Percentiles rank a stretch among this genome's conserved stretches.
phyloP scores from a whole-genome alignment of 441 rosid genomes.

The Geranium incanum region DNA sequence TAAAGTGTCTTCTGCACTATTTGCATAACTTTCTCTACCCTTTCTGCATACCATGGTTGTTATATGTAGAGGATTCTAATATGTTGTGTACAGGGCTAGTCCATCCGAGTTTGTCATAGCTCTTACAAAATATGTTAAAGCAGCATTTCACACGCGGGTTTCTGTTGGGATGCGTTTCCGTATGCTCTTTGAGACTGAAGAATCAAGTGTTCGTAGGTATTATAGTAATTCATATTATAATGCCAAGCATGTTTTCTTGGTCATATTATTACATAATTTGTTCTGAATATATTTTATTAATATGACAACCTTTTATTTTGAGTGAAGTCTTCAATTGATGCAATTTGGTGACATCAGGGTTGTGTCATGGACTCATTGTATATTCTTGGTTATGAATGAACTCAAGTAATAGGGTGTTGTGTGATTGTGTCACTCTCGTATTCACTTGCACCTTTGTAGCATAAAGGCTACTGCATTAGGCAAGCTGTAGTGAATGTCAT shows the following conservation, averaged over 20 bases:
- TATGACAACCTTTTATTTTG: neutral
- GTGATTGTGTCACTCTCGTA: too few relatives aligned
- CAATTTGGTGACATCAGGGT: neutral
- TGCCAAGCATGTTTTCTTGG: neutral
- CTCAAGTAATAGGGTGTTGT: conserved; percentile 3
- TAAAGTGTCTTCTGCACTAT: neutral
- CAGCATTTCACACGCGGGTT: conserved; percentile 87
- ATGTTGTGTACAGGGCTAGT: conserved; percentile 62
- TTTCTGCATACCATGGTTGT: neutral
- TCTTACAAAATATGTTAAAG: conserved; percentile 78
- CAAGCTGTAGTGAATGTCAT: neutral
- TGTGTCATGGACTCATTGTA: neutral
- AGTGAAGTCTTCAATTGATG: neutral
- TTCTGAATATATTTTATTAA: neutral
- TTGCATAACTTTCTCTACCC: neutral
- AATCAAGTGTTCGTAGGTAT: conserved; percentile 97
- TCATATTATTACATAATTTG: neutral
- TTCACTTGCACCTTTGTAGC: neutral
- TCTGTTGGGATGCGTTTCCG: conserved; percentile 99
- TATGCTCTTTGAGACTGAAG: conserved; percentile 99
- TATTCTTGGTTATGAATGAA: neutral
- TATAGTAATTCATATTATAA: conserved; percentile 11
- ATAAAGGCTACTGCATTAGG: neutral
- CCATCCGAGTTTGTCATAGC: conserved; percentile 95
- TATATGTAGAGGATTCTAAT: neutral